Base-by-base conservation (phyloP, 139 green algal genomes). In the Tetraselmis striata region DNA sequence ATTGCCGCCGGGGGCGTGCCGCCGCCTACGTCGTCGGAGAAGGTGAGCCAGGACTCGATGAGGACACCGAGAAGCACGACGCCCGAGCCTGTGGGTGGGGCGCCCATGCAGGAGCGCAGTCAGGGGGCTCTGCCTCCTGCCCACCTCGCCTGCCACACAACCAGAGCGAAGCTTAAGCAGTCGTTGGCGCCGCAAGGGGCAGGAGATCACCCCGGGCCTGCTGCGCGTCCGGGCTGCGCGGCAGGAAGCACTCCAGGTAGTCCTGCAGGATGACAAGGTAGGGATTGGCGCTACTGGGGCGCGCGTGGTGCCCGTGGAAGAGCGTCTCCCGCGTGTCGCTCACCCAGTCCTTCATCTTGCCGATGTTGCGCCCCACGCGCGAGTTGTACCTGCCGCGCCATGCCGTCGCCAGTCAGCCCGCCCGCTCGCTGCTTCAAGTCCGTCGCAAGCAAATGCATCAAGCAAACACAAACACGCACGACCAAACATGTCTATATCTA, bases 21-120 rank as follows among this genome's bases (percentile, higher is more conserved):
- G n/a, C n/a, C n/a, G n/a, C n/a, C n/a, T 0, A 18, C 76, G 2
- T 84, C 83, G 29, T 67, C 25, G 2, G 91, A 89, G 67, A 95
- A 76, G 2, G 90, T 94, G 59, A 95, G 82, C 93, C 92, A 96
- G 59, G 94, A 96, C 88, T 96, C 93, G 0, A 95, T 28, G 31
- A 96, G 85, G 45, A 93, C 84, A 58, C 83, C 90, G 59, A 92
- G 84, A 59, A 94, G 76, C 25, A 92, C 29, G 23, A 90, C 80
- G 1, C 89, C 84, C 2, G 45, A 67, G 45, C 45, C 45, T 67
- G 45, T 25, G 18, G 45, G n/a, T n/a, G n/a, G n/a, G n/a, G n/a
- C n/a, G n/a, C n/a, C n/a, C n/a, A n/a, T n/a, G n/a, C n/a, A n/a
- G n/a, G n/a, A n/a, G n/a, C n/a, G n/a, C n/a, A n/a, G n/a, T n/a